Percentiles rank a stretch among this genome's conserved stretches.
Conservation (phyloP, 2,329 filamentous ascomycete genomes). For the Monilinia laxa region DNA sequence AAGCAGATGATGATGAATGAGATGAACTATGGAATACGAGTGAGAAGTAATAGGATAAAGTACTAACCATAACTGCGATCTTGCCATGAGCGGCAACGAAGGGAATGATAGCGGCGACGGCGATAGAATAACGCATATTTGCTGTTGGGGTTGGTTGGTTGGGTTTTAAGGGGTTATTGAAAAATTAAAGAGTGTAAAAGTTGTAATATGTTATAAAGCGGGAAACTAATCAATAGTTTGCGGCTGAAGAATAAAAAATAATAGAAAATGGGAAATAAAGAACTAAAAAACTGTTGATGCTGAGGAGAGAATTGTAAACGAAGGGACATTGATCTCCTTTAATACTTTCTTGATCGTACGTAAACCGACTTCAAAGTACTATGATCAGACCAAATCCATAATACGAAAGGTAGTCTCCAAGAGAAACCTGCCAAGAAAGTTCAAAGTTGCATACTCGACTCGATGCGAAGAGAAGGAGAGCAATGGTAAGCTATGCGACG, state of each 20-base stretch:
- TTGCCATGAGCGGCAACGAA: slow-evolving; percentile 61
- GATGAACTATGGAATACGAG: not conserved
- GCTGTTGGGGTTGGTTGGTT: slow-evolving; percentile 30
- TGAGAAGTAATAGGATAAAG: slow-evolving; percentile 3
- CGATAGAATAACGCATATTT: slow-evolving; percentile 35
- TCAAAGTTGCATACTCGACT: slow-evolving; percentile 20
- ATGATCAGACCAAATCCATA: slow-evolving; percentile 8
- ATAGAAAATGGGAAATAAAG: slow-evolving; percentile 25
- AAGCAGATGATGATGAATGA: not conserved
- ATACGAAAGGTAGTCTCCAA: not conserved
- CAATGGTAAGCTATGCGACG: slow-evolving; percentile 8
- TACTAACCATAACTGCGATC: slow-evolving; percentile 46
- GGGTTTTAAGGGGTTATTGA: slow-evolving; percentile 19
- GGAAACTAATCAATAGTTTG: slow-evolving; percentile 39
- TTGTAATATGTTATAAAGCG: slow-evolving; percentile 26
- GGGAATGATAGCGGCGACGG: slow-evolving; percentile 50
- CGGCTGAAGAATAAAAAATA: slow-evolving; percentile 30
- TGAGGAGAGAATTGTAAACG: slow-evolving; percentile 31
- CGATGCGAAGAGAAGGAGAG: slow-evolving; percentile 5
- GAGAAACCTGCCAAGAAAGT: slow-evolving; percentile 27
- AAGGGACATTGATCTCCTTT: slow-evolving; percentile 32
- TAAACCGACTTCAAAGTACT: not conserved
- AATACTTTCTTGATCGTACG: slow-evolving; percentile 30
- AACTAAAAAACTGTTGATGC: slow-evolving; percentile 35
- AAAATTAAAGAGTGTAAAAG: slow-evolving; percentile 30